phyloP scores from a whole-genome alignment of 352 stramenopile species.

The Phytophthora vignae region DNA sequence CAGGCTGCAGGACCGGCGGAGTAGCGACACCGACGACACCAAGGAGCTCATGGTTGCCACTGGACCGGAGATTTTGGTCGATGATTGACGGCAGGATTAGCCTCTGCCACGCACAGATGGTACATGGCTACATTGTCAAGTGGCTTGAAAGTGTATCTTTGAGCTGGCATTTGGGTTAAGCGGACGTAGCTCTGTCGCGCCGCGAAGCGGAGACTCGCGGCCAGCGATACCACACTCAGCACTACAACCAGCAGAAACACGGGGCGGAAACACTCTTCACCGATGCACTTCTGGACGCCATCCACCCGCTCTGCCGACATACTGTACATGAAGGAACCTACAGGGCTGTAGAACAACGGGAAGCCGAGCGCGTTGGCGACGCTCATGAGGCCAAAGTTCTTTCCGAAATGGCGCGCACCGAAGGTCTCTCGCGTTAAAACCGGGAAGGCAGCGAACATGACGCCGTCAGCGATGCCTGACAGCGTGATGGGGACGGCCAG shows the following conservation, averaged over 20 bases:
- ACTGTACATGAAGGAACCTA: slow-evolving; percentile 71
- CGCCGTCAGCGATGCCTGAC: slow-evolving; percentile 66
- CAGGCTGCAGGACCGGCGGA: slow-evolving; percentile 54
- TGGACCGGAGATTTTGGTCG: neutral
- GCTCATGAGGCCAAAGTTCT: slow-evolving; percentile 83
- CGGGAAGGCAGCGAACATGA: slow-evolving; percentile 79
- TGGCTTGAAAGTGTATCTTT: slow-evolving; percentile 16
- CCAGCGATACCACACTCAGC: slow-evolving; percentile 59
- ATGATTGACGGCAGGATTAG: slow-evolving; percentile 4
- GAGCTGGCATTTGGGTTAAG: slow-evolving; percentile 7
- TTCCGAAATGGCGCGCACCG: slow-evolving; percentile 72
- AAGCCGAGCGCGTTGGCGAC: slow-evolving; percentile 79
- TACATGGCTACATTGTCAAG: slow-evolving; percentile 32
- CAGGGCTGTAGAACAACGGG: slow-evolving; percentile 74
- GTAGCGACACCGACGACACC: slow-evolving; percentile 15
- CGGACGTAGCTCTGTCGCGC: slow-evolving; percentile 30
- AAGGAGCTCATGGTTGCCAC: slow-evolving; percentile 12
- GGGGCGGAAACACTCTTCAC: slow-evolving; percentile 62
- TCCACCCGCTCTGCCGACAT: slow-evolving; percentile 42
- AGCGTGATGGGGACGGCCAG: slow-evolving; percentile 68
- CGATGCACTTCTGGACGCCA: slow-evolving; percentile 61
- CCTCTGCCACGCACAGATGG: neutral
- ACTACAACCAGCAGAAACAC: slow-evolving; percentile 68
- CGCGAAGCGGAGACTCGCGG: slow-evolving; percentile 65
- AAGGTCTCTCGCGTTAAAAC: slow-evolving; percentile 80